Percentiles rank a stretch among this genome's conserved stretches.
These are phyloP conservation scores for Pseudozyma hubeiensis DNA, from an alignment of 1,284 basidiomycete species.

Conservation along the genomic window DNA sequence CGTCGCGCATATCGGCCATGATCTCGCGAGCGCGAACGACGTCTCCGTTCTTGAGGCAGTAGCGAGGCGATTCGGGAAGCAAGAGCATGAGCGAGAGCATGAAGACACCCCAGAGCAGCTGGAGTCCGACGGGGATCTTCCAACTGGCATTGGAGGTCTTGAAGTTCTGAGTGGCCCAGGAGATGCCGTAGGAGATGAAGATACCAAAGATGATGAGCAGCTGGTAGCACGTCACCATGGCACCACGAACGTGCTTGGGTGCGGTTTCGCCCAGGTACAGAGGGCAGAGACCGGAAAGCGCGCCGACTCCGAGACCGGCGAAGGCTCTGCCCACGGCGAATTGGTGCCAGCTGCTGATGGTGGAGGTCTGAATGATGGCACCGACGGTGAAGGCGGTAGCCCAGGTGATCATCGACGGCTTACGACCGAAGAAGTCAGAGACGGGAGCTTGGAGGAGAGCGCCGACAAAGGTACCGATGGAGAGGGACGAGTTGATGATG, in stretches of 20 bases:
- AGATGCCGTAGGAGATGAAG: slow-evolving; percentile 72
- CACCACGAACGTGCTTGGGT: slow-evolving; percentile 82
- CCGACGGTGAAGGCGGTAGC: slow-evolving; percentile 69
- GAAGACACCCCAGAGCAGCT: slow-evolving; percentile 72
- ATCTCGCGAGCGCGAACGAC: slow-evolving; percentile 75
- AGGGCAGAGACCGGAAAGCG: slow-evolving; percentile 72
- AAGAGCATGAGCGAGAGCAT: slow-evolving; percentile 71
- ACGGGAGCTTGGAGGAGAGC: slow-evolving; percentile 71
- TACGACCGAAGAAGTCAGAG: slow-evolving; percentile 76
- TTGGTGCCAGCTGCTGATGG: slow-evolving; percentile 44
- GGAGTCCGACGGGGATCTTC: slow-evolving; percentile 81
- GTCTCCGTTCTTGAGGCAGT: slow-evolving; percentile 78
- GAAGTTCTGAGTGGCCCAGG: slow-evolving; percentile 70
- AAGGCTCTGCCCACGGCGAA: slow-evolving; percentile 56
- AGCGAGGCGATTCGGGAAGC: slow-evolving; percentile 83
- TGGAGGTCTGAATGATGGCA: slow-evolving; percentile 60
- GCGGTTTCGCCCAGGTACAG: slow-evolving; percentile 85
- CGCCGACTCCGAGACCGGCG: slow-evolving; percentile 60
- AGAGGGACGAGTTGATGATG: slow-evolving; percentile 78
- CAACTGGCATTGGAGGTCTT: slow-evolving; percentile 42
- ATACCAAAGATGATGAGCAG: slow-evolving; percentile 76
- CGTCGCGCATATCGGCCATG: slow-evolving; percentile 73
- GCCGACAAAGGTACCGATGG: slow-evolving; percentile 79
- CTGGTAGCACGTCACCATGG: slow-evolving; percentile 81
- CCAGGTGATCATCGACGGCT: slow-evolving; percentile 75